These are phyloP conservation scores for Salvia sclarea DNA, from an alignment of 305 asterid species.

Conservation along the genomic window DNA sequence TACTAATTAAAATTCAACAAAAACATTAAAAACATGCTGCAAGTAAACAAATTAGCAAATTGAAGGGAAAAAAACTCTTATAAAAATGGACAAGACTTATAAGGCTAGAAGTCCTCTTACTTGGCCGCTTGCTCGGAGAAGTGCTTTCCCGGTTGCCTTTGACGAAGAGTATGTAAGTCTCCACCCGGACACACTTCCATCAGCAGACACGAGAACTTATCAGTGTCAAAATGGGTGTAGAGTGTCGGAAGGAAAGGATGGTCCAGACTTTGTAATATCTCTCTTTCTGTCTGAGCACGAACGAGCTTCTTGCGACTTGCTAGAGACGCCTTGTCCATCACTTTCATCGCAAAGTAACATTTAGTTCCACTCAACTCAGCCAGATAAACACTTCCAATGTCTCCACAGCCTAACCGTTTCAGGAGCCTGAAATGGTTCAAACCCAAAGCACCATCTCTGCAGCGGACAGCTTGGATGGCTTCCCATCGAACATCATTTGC, in stretches of 20 bases:
- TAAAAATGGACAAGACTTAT: neutral
- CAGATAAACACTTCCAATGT: slow-evolving; percentile 75
- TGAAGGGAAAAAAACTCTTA: neutral
- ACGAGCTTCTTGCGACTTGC: slow-evolving; percentile 58
- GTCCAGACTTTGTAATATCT: slow-evolving; percentile 52
- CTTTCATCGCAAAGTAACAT: slow-evolving; percentile 69
- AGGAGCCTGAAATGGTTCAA: slow-evolving; percentile 62
- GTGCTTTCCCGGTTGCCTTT: slow-evolving; percentile 56
- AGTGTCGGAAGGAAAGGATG: slow-evolving; percentile 61
- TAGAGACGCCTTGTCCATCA: slow-evolving; percentile 66
- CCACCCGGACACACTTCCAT: slow-evolving; percentile 71
- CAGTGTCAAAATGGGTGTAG: slow-evolving; percentile 57
- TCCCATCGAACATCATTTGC: slow-evolving; percentile 65
- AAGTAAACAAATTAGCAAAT: neutral
- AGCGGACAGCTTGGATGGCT: slow-evolving; percentile 58
- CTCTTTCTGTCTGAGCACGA: slow-evolving; percentile 63
- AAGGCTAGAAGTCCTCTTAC: slow-evolving; percentile 32
- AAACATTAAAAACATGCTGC: slow-evolving; percentile 1
- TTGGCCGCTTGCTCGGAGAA: slow-evolving; percentile 55
- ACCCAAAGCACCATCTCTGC: slow-evolving; percentile 51
- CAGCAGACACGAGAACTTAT: slow-evolving; percentile 52
- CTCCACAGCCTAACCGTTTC: slow-evolving; percentile 67
- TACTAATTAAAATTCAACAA: neutral
- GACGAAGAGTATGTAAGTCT: slow-evolving; percentile 57
- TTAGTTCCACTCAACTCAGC: slow-evolving; percentile 62